Evolutionary conservation across 2,329 filamentous ascomycete species (phyloP), one percentile per base, ranked within the genome.

Genomic region (Colletotrichum shisoi): DNA sequence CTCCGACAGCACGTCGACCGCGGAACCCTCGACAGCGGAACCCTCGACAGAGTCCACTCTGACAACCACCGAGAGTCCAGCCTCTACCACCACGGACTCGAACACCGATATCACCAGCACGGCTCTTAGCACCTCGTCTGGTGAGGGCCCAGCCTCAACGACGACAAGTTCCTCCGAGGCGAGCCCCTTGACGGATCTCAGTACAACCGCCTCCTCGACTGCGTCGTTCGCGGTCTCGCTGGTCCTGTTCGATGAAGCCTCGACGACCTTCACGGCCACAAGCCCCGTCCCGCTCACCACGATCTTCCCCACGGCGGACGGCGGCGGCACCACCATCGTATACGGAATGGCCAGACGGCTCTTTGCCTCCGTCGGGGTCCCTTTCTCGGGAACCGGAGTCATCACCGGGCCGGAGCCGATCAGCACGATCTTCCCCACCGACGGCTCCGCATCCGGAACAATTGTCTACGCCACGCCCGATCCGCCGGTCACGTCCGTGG

Each of bases 381-480:
- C 57, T 3, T 63, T 52, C 24, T 42, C 52, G 7, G 57, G 63
- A 1, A 63, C 57, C 7, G 53, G 24, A 9, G 39, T 62, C n/a
- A 62, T 66, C 13, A 67, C 63, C 8, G 51, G 42, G 0, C 58
- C 56, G 3, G 51, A 24, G 19, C 60, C 57, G 19, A 56, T 59
- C 31, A 59, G 31, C n/a, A 59, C 57, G 1, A 39, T 59, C 19
- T 24, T 27, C 1, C 57, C 57, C 1, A 27, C 57, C 2, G 44
- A 31, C 34, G 44, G 44, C 19, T 24, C 31, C 2, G 57, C 11
- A 7, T 49, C 44, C 27, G 56, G 56, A 3, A 58, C 56, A 0
- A 58, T 58, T 5, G n/a, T 58, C 13, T 58, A 58, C n/a, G 56
- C 56, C 13, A 58, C 56, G 5, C 56, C 56, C 2, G 56, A 49